These are phyloP conservation scores for Mytilinidion resinicola DNA, from an alignment of 495 filamentous ascomycete genomes.

Conservation along the genomic window DNA sequence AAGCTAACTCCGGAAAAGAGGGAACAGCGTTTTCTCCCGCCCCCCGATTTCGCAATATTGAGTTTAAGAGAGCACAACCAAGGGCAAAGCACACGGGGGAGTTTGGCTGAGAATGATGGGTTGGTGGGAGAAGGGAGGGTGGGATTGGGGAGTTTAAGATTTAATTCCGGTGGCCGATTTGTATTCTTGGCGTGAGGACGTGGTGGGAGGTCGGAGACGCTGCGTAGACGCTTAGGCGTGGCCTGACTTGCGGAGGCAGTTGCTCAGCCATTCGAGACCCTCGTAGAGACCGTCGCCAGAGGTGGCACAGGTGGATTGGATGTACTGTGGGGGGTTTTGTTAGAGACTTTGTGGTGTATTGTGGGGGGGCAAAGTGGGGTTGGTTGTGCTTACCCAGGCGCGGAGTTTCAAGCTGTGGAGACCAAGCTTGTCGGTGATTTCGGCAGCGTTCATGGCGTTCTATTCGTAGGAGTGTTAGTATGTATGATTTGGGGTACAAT, in stretches of 20 bases:
- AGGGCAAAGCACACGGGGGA: too few species aligned
- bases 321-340: conserved; percentile 58
- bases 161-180: too few species aligned
- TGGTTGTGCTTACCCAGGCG: conserved; percentile 75
- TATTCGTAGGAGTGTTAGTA: conserved; percentile 35
- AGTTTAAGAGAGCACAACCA: too few species aligned
- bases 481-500: not conserved
- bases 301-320: conserved; percentile 99
- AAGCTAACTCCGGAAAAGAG: too few species aligned
- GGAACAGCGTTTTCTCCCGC: too few species aligned
- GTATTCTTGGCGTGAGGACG: not conserved
- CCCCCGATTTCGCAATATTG: too few species aligned
- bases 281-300: conserved; percentile 99
- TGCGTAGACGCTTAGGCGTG: conserved; percentile 54
- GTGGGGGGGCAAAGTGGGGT: conserved; percentile 1
- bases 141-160: too few species aligned
- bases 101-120: too few species aligned
- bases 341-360: conserved; percentile 1
- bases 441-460: conserved; percentile 99
- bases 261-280: conserved; percentile 98
- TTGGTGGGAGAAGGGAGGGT: too few species aligned
- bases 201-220: not conserved
- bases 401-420: conserved; percentile 97
- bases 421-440: conserved; percentile 99
- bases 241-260: conserved; percentile 85